Evolutionary conservation across 2,329 filamentous ascomycete genomes (phyloP).

Genomic region (Pseudogymnoascus sp.): DNA sequence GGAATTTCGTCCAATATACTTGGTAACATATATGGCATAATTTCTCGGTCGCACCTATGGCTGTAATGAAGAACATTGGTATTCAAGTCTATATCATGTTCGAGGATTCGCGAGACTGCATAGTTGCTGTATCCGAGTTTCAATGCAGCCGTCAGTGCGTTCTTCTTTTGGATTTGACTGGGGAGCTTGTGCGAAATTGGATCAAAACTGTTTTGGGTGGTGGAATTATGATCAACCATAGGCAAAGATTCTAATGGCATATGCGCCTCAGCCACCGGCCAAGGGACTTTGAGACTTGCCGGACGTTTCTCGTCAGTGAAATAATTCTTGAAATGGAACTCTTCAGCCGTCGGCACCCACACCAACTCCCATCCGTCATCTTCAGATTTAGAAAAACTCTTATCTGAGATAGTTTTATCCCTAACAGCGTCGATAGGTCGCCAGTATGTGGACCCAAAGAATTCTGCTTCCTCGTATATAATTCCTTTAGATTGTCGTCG

Average conservation of each 20-base stretch:
- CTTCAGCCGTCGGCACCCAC: neutral
- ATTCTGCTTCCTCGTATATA: neutral
- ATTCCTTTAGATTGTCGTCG: neutral
- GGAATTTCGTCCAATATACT: neutral
- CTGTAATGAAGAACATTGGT: slow-evolving; percentile 7
- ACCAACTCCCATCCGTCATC: neutral
- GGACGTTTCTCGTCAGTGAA: neutral
- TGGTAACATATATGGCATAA: too few relatives aligned
- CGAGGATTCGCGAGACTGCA: slow-evolving; percentile 13
- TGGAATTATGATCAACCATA: neutral
- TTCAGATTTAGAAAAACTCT: neutral
- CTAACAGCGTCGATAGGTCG: neutral
- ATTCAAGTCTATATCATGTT: slow-evolving; percentile 13
- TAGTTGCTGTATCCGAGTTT: slow-evolving; percentile 11
- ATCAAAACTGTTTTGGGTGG: neutral
- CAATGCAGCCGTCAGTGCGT: slow-evolving; percentile 12
- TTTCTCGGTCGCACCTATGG: neutral
- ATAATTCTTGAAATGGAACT: neutral
- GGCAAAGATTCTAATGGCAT: neutral
- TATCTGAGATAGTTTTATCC: neutral
- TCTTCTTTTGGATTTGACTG: slow-evolving; percentile 4
- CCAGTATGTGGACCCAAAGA: neutral
- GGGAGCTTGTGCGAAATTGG: neutral
- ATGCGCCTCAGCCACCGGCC: neutral
- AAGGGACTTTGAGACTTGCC: neutral